Conservation (phyloP, 768 basidiomycete genomes). For the Punctularia strigosozonata region DNA sequence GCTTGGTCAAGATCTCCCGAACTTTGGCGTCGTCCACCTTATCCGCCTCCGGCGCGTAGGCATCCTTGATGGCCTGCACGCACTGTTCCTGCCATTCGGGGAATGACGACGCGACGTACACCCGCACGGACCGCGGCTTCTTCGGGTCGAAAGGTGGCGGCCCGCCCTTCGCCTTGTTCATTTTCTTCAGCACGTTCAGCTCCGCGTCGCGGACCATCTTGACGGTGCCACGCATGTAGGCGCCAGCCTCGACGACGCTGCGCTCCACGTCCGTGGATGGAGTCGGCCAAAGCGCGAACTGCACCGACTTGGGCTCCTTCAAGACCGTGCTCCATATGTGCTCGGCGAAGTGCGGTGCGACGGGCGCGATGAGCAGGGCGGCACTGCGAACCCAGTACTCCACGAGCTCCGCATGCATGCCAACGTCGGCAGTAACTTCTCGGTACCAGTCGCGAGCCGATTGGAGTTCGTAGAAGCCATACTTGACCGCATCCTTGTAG, state of each 20-base stretch:
- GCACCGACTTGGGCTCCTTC: conserved; percentile 63
- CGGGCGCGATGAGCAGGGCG: conserved; percentile 71
- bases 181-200: conserved; percentile 61
- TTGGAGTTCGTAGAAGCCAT: conserved; percentile 93
- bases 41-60: conserved; percentile 43
- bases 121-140: conserved; percentile 69
- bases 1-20: conserved; percentile 49
- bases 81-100: conserved; percentile 90
- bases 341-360: conserved; percentile 92
- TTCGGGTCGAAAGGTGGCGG: conserved; percentile 67
- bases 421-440: conserved; percentile 76
- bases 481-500: conserved; percentile 94
- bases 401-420: conserved; percentile 88
- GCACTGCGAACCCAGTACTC: conserved; percentile 74
- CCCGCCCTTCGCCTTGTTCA: conserved; percentile 60
- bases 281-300: conserved; percentile 76
- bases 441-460: conserved; percentile 92
- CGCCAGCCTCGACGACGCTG: conserved; percentile 55
- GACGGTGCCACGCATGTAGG: conserved; percentile 85
- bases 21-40: conserved; percentile 79
- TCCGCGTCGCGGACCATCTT: conserved; percentile 90
- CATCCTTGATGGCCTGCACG: conserved; percentile 61
- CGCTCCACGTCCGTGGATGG: conserved; percentile 48
- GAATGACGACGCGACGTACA: conserved; percentile 87
- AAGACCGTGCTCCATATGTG: conserved; percentile 77